Evolutionary conservation across 2,329 filamentous ascomycete species (phyloP).

Genomic region (Fusarium continuum): DNA sequence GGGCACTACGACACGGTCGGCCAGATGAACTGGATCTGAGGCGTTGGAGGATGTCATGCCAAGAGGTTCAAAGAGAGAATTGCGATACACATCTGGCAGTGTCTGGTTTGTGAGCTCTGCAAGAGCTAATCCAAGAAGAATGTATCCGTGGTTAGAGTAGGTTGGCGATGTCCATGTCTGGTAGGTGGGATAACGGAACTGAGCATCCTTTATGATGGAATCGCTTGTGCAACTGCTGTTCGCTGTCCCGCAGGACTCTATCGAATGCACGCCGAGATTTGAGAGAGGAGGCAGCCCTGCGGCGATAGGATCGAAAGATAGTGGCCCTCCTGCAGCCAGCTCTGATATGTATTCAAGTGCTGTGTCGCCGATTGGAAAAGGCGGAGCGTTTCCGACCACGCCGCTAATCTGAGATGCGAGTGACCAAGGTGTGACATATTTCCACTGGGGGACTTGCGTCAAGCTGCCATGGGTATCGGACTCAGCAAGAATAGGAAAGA

Average conservation of each 20-base stretch:
- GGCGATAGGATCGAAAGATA: neutral
- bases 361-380: neutral
- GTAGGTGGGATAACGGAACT: conserved; percentile 9
- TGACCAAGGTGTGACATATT: conserved; percentile 50
- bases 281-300: neutral
- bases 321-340: neutral
- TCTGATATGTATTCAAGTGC: neutral
- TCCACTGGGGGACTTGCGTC: conserved; percentile 41
- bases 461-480: neutral
- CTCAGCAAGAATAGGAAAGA: conserved; percentile 14
- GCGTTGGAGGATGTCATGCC: conserved; percentile 4
- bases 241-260: neutral
- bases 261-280: neutral
- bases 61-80: conserved; percentile 17
- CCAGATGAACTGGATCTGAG: neutral
- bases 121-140: conserved; percentile 11
- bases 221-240: neutral
- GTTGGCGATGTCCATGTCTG: conserved; percentile 11
- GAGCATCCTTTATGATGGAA: neutral
- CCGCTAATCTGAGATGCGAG: conserved; percentile 46
- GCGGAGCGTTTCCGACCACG: conserved; percentile 4
- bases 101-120: conserved; percentile 9
- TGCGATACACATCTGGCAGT: neutral
- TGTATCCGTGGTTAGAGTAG: conserved; percentile 24
- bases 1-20: neutral